These are phyloP conservation scores for Ophiocordyceps camponoti-saundersi DNA, from an alignment of 2,329 filamentous ascomycete species.

Conservation along the genomic window DNA sequence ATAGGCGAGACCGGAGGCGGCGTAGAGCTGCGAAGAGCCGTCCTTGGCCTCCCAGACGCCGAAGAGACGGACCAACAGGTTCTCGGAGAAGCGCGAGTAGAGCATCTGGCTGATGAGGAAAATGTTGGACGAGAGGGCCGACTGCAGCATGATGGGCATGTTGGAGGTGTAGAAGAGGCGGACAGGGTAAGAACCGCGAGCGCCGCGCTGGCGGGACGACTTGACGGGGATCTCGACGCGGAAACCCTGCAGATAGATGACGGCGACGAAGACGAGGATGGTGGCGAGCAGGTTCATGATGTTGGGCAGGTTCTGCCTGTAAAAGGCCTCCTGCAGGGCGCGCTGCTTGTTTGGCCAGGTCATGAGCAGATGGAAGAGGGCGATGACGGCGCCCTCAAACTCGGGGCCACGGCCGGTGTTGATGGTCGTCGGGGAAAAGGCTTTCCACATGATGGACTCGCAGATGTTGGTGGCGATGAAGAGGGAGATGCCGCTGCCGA, in stretches of 20 bases:
- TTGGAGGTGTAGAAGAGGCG: constrained; percentile 99
- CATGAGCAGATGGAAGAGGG: constrained; percentile 91
- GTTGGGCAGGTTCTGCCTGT: constrained; percentile 97
- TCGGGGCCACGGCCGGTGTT: constrained; percentile 98
- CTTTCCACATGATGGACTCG: constrained; percentile 99
- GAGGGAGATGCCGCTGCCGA: constrained; percentile 94
- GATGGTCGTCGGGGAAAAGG: constrained; percentile 96
- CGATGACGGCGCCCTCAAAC: constrained; percentile 96
- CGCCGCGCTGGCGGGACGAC: constrained; percentile 95
- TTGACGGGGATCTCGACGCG: constrained; percentile 99
- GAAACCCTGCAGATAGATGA: constrained; percentile 99
- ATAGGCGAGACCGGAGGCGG: constrained; percentile 86
- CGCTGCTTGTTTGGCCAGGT: constrained; percentile 99
- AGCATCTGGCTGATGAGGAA: constrained; percentile 99
- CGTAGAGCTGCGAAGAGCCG: constrained; percentile 87
- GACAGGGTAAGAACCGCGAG: constrained; percentile 93
- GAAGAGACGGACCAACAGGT: constrained; percentile 91
- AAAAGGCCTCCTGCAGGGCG: constrained; percentile 96
- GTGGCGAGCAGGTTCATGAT: constrained; percentile 97
- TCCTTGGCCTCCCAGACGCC: constrained; percentile 98
- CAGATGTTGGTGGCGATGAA: constrained; percentile 99
- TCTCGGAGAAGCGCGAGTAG: constrained; percentile 97
- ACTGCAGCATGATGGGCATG: constrained; percentile 99
- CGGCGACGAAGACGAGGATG: constrained; percentile 80
- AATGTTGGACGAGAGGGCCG: constrained; percentile 93